A percentile compares a stretch with the other conserved stretches of the same genome.
phyloP scores from a whole-genome alignment of 345 rosid species.

The Lepidium didymum region DNA sequence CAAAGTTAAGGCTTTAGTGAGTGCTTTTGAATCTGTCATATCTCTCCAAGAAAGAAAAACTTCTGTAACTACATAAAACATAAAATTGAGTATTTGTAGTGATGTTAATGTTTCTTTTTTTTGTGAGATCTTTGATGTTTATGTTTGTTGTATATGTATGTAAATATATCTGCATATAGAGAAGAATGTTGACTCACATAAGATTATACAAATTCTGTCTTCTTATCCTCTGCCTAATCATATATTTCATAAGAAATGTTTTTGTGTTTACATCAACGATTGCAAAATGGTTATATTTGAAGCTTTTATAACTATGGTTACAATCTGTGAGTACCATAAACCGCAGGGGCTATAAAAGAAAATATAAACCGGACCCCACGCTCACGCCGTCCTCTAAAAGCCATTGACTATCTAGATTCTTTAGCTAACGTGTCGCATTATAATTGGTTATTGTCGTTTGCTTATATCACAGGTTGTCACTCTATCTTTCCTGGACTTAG shows the following conservation, averaged over 20 bases:
- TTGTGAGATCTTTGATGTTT: no score
- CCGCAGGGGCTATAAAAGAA: neutral
- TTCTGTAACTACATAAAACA: slow-evolving; percentile 3
- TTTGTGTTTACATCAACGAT: neutral
- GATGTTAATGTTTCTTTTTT: no score
- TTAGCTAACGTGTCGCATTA: neutral
- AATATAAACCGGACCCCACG: slow-evolving; percentile 10
- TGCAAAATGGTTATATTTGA: neutral
- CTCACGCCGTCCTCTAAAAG: slow-evolving; percentile 13
- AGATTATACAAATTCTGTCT: neutral
- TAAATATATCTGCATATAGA: no score
- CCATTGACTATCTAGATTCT: slow-evolving; percentile 27
- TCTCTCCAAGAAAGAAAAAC: slow-evolving; percentile 63
- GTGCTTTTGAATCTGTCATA: slow-evolving; percentile 85
- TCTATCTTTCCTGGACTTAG: neutral
- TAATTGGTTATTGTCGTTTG: neutral
- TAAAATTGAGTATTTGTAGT: neutral
- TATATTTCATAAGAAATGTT: no score
- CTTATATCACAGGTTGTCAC: slow-evolving; percentile 1
- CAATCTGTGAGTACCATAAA: neutral
- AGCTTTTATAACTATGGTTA: neutral
- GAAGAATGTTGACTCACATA: neutral
- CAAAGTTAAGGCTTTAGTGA: slow-evolving; percentile 93
- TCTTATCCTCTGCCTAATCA: neutral
- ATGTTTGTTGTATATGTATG: no score